Conservation (phyloP, 495 filamentous ascomycete genomes). For the Penicillium tannophilum region DNA sequence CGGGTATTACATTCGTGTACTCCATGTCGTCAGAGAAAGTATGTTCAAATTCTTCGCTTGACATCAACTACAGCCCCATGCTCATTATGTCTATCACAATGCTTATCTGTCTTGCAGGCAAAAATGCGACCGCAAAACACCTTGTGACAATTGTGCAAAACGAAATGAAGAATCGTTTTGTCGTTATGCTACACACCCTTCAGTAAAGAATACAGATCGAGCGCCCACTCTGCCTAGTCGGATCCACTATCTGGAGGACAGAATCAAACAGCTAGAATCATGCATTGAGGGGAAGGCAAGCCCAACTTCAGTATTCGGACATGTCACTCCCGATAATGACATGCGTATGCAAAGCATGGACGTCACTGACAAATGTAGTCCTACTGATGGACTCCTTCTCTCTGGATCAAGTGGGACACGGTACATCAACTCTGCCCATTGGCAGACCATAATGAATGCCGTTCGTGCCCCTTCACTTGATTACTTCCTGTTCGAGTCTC, state of each 20-base stretch:
- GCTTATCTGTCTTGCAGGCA: no score
- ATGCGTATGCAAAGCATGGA: neutral
- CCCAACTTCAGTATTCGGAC: neutral
- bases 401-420: neutral
- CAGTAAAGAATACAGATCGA: neutral
- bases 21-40: neutral
- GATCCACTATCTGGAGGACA: neutral
- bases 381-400: neutral
- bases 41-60: no score
- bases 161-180: neutral
- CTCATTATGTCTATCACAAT: no score
- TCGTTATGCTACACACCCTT: neutral
- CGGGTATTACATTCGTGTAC: neutral
- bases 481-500: no score
- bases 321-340: neutral
- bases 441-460: neutral
- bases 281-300: neutral
- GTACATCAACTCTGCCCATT: neutral
- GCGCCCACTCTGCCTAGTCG: neutral
- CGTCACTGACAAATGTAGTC: neutral
- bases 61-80: no score
- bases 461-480: neutral
- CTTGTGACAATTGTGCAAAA: neutral
- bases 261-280: neutral
- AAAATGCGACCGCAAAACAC: neutral